Evolutionary conservation across 108 stramenopile genomes (phyloP), one percentile per base, ranked within the genome.

Genomic region (Aurantiochytrium sp.): DNA sequence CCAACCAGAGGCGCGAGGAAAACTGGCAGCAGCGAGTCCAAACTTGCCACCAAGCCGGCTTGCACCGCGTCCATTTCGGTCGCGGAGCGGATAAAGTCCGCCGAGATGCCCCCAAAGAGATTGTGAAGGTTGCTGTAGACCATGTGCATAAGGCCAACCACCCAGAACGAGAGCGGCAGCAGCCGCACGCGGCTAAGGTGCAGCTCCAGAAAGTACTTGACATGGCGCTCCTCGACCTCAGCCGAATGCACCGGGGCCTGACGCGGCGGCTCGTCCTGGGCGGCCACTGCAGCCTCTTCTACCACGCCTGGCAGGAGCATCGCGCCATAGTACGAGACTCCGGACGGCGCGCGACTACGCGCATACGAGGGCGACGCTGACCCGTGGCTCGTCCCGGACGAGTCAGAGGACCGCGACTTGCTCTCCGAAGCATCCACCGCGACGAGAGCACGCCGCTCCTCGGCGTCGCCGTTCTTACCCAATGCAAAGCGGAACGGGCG

Each of bases 281-380:
- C 59, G 10, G 27, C 59, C 27, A 17, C 59, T 6, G 59, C 59
- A 12, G 27, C 4, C 19, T 65, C 59, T 12, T 2, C 36, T 6
- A 30, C 73, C 6, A 41, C 39, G 2, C 45, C 45, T 6, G 73
- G 73, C 1, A 81, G 45, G 0, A 81, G 39, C 73, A 81, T 48
- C 39, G 73, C 73, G 73, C 73, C 73, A 24, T 81, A 81, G 19
- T 48, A 81, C 39, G 73, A 81, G 0, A 81, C 73, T 19, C 39
- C 73, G 27, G 73, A 81, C 6, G 73, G 24, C 17, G 73, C 45
- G 17, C 73, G 73, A 27, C 59, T 65, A 12, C 59, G 59, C 1
- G 15, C 15, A 34, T 65, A 19, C 10, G n/a, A n/a, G n/a, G 50
- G 50, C 50, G 50, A 52, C 17, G 50, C 50, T n/a, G n/a, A n/a